phyloP scores from a whole-genome alignment of 495 filamentous ascomycete species.

The Talaromyces liani region DNA sequence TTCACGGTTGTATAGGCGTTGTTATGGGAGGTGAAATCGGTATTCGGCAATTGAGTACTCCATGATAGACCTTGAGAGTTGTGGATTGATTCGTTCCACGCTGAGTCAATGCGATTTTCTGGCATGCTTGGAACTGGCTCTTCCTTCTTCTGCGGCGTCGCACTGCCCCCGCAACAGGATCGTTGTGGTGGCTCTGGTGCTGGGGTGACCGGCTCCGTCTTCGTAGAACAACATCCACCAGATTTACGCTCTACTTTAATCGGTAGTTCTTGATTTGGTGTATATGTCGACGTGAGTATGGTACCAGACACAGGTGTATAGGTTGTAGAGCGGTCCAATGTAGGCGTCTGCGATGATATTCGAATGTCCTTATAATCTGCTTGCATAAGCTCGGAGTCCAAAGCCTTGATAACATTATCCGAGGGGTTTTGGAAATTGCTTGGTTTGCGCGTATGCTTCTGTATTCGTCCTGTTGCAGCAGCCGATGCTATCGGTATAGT shows the following conservation, averaged over 20 bases:
- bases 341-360: slow-evolving; percentile 6
- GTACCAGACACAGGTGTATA: slow-evolving; percentile 1
- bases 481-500: slow-evolving; percentile 11
- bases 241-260: slow-evolving; percentile 1
- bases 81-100: neutral
- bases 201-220: slow-evolving; percentile 11
- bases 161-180: slow-evolving; percentile 24
- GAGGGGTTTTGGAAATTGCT: slow-evolving; percentile 21
- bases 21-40: neutral
- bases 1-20: neutral
- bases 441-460: slow-evolving; percentile 21
- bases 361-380: slow-evolving; percentile 19
- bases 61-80: neutral
- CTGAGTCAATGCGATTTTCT: neutral
- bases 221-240: slow-evolving; percentile 25
- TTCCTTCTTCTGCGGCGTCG: neutral
- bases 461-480: slow-evolving; percentile 17
- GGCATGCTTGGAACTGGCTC: neutral
- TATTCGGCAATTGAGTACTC: neutral
- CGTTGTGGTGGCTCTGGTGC: slow-evolving; percentile 13
- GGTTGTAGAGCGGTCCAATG: neutral
- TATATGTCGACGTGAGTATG: neutral
- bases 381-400: slow-evolving; percentile 18
- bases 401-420: slow-evolving; percentile 21
- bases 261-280: neutral